Conservation (phyloP, 1,139 yeast genomes). For the Tardiomyces depauwii region DNA sequence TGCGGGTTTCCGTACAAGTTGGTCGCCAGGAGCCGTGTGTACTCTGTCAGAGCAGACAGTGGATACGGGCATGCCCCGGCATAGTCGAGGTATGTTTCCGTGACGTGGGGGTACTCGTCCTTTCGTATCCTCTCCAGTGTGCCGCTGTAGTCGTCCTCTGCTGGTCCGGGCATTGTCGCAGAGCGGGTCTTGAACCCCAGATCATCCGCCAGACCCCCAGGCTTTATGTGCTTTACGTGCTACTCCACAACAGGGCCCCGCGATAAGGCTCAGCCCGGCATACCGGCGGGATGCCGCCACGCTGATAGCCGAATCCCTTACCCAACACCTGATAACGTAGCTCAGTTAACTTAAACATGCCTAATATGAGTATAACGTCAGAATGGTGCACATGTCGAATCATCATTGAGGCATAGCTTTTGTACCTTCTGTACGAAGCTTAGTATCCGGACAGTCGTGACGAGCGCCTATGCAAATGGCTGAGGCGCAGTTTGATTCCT, state of each 20-base stretch:
- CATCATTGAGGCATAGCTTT: too few relatives aligned
- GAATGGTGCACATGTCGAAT: too few relatives aligned
- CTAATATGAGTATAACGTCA: too few relatives aligned
- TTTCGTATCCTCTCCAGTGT: conserved; percentile 7
- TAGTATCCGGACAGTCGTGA: too few relatives aligned
- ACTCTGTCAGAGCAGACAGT: conserved; percentile 16
- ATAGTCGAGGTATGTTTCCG: conserved; percentile 28
- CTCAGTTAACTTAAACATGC: too few relatives aligned
- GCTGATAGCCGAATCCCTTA: background rate
- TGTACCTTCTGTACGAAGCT: too few relatives aligned
- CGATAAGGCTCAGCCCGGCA: background rate
- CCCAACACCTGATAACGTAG: too few relatives aligned
- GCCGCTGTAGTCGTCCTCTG: conserved; percentile 1
- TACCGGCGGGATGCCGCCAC: background rate
- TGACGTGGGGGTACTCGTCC: conserved; percentile 9
- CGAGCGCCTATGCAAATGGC: conserved; percentile 3
- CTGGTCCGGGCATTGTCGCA: background rate
- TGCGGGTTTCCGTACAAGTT: conserved; percentile 31
- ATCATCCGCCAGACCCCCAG: too few relatives aligned
- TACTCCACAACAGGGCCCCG: background rate
- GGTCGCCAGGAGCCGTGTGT: conserved; percentile 15
- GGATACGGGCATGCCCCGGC: conserved; percentile 31
- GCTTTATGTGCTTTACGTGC: background rate
- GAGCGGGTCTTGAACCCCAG: background rate
- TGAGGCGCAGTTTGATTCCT: conserved; percentile 11